Percentiles rank a stretch among this genome's conserved stretches.
These are phyloP conservation scores for Eucalyptus globulus DNA, from an alignment of 345 rosid species.

Conservation along the genomic window DNA sequence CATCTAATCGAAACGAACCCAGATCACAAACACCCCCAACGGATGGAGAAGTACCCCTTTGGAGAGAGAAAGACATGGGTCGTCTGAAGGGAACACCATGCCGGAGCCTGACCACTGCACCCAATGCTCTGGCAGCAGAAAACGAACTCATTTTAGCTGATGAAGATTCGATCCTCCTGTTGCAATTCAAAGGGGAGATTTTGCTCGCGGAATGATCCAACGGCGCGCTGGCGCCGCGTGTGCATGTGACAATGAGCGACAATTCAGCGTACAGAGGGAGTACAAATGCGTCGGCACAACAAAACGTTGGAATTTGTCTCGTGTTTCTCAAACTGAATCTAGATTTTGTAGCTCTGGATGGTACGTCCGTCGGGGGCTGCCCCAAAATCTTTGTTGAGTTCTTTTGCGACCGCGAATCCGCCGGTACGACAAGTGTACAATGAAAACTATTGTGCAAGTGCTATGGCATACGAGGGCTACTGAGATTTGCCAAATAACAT, in stretches of 20 bases:
- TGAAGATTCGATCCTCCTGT: neutral
- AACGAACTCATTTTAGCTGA: conserved; percentile 14
- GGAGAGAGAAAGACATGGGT: conserved; percentile 5
- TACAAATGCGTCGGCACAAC: neutral
- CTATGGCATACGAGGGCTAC: too few relatives aligned
- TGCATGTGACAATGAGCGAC: neutral
- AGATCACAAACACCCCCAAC: neutral
- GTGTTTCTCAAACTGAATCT: too few relatives aligned
- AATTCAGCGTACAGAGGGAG: neutral
- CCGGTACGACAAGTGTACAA: too few relatives aligned
- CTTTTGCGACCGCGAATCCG: too few relatives aligned
- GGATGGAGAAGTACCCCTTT: neutral
- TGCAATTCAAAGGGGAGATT: neutral
- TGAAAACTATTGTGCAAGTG: too few relatives aligned
- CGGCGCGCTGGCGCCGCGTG: neutral
- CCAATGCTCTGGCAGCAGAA: conserved; percentile 27
- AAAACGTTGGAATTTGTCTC: too few relatives aligned
- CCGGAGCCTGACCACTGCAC: conserved; percentile 28
- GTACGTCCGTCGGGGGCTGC: too few relatives aligned
- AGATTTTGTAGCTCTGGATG: too few relatives aligned
- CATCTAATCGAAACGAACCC: neutral
- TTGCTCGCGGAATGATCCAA: neutral
- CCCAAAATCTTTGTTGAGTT: too few relatives aligned
- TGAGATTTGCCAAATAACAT: too few relatives aligned
- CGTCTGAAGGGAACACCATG: conserved; percentile 21